Base-by-base conservation (phyloP, 768 basidiomycete species). In the Suillus ampliporus region DNA sequence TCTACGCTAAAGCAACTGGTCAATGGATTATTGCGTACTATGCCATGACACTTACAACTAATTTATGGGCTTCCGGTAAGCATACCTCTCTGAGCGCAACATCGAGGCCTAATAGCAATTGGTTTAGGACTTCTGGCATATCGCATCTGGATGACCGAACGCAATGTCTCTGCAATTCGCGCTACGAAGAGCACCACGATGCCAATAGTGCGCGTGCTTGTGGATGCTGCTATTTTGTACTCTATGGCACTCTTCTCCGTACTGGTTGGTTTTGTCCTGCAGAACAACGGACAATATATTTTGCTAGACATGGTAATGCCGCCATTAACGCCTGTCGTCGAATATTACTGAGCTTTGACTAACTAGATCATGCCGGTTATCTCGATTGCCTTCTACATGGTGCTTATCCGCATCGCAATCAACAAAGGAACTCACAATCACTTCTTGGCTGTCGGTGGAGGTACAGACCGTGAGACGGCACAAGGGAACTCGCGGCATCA, bases 231-330 rank as follows among this genome's bases (percentile, higher is more conserved):
- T 21, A 35, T 54, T 46, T 41, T 61, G 53, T 61, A 61, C 43
- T 61, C 61, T 28, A 38, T 46, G 17, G 23, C 61, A 17, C 51
- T 61, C 40, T 61, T 61, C 8, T 13, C 52, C 10, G 31, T 51
- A 28, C 61, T 61, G 28, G 41, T 61, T 10, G 56, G 61, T 41
- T 61, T 61, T 41, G 41, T 54, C 8, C 28, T 23, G 10, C 7
- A 37, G 26, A 56, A 61, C 28, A 53, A 56, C 28, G 61, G 61
- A 31, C 51, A 61, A 14, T 54, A 40, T 54, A 51, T 61, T 44
- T 23, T 61, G 28, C 52, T 54, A 37, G 51, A 61, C 21, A 54
- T 61, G 61, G 61, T 78, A 11, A 44, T 44, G 5, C n/a, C 43
- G 43, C 43, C 40, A 15, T 44, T n/a, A n/a, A 44, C 21, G 10